Evolutionary conservation across 805 yeast genomes (phyloP).

Genomic region (Monosporozyma servazzii): DNA sequence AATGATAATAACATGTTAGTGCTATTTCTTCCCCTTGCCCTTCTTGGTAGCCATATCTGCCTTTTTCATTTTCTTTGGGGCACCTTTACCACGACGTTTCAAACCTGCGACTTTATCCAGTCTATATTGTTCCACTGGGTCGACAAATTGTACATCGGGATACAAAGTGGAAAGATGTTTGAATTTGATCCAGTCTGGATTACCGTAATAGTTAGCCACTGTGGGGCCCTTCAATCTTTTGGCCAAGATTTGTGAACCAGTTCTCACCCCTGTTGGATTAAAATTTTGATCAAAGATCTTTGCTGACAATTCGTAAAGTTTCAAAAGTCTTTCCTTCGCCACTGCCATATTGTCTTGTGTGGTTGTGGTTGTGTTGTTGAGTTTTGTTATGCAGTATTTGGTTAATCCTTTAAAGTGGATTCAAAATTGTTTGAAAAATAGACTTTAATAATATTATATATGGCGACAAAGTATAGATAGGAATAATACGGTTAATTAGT

Average conservation of each 20-base stretch:
- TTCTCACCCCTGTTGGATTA: slow-evolving; percentile 57
- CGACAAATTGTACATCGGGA: slow-evolving; percentile 43
- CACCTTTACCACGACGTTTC: slow-evolving; percentile 83
- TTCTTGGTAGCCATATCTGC: slow-evolving; percentile 30
- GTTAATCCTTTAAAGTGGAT: not conserved
- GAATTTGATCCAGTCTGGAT: slow-evolving; percentile 57
- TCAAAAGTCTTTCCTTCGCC: slow-evolving; percentile 38
- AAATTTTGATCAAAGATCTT: slow-evolving; percentile 60
- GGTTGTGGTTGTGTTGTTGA: not conserved
- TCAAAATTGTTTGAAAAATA: not conserved
- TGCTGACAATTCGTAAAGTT: slow-evolving; percentile 52
- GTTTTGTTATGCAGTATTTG: not conserved
- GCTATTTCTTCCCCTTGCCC: slow-evolving; percentile 31
- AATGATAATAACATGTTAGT: not conserved
- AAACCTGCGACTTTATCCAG: slow-evolving; percentile 52
- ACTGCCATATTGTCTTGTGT: not conserved
- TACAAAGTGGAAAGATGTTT: slow-evolving; percentile 47
- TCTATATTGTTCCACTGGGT: slow-evolving; percentile 65
- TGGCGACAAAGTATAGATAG: no score
- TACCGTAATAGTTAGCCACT: slow-evolving; percentile 65
- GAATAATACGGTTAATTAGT: no score
- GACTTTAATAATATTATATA: no score
- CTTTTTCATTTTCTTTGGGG: slow-evolving; percentile 66
- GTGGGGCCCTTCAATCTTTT: slow-evolving; percentile 65
- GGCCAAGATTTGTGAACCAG: slow-evolving; percentile 63